Percentiles rank a stretch among this genome's conserved stretches.
Evolutionary conservation across 139 green algal genomes (phyloP).

Genomic region (Chlamydomonas sp.): DNA sequence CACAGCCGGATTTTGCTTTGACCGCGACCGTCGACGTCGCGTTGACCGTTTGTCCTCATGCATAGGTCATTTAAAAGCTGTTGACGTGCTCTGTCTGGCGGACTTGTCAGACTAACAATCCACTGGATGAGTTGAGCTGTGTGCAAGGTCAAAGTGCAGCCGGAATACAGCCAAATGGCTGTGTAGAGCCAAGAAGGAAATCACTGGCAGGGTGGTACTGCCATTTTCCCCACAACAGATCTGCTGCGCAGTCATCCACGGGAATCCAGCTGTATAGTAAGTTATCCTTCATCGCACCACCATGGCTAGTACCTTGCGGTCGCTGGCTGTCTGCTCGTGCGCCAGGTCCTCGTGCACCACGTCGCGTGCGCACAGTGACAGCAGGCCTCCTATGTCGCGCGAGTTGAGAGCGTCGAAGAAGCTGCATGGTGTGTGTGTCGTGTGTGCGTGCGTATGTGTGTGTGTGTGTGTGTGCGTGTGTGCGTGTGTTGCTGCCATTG

Average conservation of each 20-base stretch:
- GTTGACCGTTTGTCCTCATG: no score
- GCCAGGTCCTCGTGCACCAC: conserved; percentile 18
- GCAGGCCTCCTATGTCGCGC: conserved; percentile 11
- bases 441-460: neutral
- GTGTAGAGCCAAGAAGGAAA: neutral
- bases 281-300: no score
- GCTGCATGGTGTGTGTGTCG: neutral
- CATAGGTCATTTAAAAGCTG: no score
- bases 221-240: no score
- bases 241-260: neutral
- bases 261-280: conserved; percentile 6
- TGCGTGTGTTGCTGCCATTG: no score
- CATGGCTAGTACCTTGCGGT: no score
- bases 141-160: no score
- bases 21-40: neutral
- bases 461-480: neutral
- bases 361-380: conserved; percentile 3
- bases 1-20: neutral
- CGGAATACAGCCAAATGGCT: neutral
- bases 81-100: no score
- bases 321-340: conserved; percentile 6
- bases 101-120: no score
- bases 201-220: no score
- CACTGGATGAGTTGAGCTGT: no score
- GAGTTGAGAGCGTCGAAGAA: conserved; percentile 17